phyloP scores from a whole-genome alignment of 1,284 basidiomycete species.

The Puccinia coronata region DNA sequence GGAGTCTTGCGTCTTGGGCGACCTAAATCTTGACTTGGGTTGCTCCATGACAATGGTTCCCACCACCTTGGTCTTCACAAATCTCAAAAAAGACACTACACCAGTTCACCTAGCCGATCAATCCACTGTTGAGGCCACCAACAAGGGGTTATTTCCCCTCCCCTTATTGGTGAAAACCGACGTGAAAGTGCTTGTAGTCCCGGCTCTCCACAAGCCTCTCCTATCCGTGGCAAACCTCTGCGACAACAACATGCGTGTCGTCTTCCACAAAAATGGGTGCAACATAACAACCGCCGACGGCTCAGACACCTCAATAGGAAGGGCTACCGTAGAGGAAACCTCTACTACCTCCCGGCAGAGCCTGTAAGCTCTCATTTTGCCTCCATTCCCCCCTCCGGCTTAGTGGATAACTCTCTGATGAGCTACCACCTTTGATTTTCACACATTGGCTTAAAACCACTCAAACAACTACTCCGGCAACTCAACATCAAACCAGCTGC shows the following conservation, averaged over 20 bases:
- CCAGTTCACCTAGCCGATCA: not conserved
- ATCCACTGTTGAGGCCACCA: too few species aligned
- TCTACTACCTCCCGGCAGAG: too few species aligned
- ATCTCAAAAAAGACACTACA: not conserved
- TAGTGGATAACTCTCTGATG: not conserved
- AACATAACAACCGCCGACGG: not conserved
- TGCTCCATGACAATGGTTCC: slow-evolving; percentile 2
- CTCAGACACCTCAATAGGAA: not conserved
- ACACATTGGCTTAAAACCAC: slow-evolving; percentile 11
- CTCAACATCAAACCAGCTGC: not conserved
- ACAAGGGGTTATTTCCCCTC: not conserved
- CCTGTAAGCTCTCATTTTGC: too few species aligned
- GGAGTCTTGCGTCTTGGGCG: not conserved
- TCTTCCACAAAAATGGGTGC: not conserved
- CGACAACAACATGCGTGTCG: not conserved
- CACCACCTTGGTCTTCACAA: not conserved
- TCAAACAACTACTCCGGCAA: not conserved
- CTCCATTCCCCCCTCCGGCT: not conserved
- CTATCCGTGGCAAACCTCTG: not conserved
- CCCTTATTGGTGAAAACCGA: not conserved
- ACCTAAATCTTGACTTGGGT: not conserved
- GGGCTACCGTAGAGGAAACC: not conserved
- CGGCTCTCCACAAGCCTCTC: not conserved
- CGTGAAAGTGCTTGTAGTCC: not conserved
- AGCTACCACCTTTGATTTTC: not conserved